Conservation (phyloP, 148 eudicot species). For the Chenopodium berlandieri region DNA sequence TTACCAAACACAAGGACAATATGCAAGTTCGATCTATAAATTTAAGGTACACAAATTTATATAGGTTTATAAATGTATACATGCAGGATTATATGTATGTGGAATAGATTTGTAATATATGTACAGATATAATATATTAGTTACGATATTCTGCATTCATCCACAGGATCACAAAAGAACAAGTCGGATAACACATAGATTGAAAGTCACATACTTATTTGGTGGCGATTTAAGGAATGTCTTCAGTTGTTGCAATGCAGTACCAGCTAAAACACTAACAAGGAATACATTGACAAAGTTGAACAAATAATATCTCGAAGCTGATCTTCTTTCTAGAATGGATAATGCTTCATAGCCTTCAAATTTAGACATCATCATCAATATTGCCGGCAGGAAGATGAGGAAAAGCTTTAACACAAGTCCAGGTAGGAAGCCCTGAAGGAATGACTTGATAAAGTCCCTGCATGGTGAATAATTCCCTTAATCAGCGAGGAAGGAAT, state of each 20-base stretch:
- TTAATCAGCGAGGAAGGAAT: slow-evolving; percentile 4
- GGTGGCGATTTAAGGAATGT: slow-evolving; percentile 55
- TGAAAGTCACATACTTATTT: slow-evolving; percentile 42
- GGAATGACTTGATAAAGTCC: slow-evolving; percentile 61
- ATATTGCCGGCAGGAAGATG: slow-evolving; percentile 77
- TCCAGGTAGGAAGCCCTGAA: slow-evolving; percentile 88
- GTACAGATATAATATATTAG: no score
- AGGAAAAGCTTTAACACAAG: slow-evolving; percentile 93
- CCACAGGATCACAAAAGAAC: background rate
- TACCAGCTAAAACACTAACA: slow-evolving; percentile 70
- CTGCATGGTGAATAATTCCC: slow-evolving; percentile 40
- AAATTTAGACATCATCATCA: slow-evolving; percentile 92
- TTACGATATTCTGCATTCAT: background rate
- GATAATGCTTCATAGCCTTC: slow-evolving; percentile 81
- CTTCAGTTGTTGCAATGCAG: slow-evolving; percentile 77
- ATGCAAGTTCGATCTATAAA: no score
- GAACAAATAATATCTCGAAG: slow-evolving; percentile 84
- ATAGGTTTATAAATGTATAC: no score
- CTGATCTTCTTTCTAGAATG: slow-evolving; percentile 79
- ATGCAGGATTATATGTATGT: no score
- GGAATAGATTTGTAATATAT: no score
- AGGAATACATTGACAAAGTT: slow-evolving; percentile 93
- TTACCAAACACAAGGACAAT: no score
- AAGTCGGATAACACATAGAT: background rate
- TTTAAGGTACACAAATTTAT: no score